Evolutionary conservation across 495 filamentous ascomycete species (phyloP).

Genomic region (Aspergillus affinis): DNA sequence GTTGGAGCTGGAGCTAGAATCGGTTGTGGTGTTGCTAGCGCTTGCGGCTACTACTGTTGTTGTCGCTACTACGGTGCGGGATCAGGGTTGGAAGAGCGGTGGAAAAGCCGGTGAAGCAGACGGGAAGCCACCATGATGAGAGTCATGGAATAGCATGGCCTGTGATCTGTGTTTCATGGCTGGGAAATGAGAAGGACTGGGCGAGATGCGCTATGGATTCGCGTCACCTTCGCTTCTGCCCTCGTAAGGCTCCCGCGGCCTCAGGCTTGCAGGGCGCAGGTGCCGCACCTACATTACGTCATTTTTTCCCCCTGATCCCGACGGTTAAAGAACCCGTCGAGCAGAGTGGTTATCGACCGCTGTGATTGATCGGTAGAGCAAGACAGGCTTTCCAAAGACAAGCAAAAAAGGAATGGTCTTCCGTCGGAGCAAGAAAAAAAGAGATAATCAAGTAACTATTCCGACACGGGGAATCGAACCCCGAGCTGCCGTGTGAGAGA

Average conservation of each 20-base stretch:
- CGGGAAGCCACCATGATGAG: constrained; percentile 6
- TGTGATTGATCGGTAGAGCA: too few species aligned
- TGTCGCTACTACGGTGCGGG: background rate
- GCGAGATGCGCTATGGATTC: background rate
- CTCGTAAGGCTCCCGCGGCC: background rate
- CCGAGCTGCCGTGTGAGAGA: constrained; percentile 35
- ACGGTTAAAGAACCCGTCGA: too few species aligned
- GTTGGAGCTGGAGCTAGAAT: background rate
- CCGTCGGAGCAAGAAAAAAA: background rate
- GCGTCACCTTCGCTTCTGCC: background rate
- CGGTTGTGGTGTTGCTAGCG: background rate
- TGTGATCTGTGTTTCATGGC: background rate
- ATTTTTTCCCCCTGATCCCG: too few species aligned
- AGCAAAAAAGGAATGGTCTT: too few species aligned
- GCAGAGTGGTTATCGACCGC: too few species aligned
- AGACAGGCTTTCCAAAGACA: too few species aligned
- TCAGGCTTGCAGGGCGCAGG: background rate
- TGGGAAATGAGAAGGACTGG: background rate
- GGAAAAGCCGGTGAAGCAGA: constrained; percentile 8
- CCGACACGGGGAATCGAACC: constrained; percentile 37
- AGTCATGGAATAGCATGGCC: background rate
- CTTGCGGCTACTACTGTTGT: background rate
- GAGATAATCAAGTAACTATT: background rate
- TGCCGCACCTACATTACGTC: too few species aligned
- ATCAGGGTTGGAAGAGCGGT: background rate